These are phyloP conservation scores for Solanum paucissectum DNA, from an alignment of 257 asterid species.

Conservation along the genomic window DNA sequence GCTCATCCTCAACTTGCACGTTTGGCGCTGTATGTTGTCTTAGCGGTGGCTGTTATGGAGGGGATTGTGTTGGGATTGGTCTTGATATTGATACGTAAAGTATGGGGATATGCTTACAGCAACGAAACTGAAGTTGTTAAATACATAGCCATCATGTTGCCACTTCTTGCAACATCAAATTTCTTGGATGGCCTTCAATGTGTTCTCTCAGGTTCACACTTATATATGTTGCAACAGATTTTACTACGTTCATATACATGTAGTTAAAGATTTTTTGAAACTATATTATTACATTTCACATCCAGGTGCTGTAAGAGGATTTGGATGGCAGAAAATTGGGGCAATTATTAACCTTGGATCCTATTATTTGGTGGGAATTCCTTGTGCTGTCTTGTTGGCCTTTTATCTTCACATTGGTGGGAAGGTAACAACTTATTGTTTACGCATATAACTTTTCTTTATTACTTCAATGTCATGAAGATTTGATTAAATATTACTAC, in stretches of 20 bases:
- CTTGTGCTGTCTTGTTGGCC: slow-evolving; percentile 51
- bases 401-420: slow-evolving; percentile 59
- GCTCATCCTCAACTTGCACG: slow-evolving; percentile 55
- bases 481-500: neutral
- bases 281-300: neutral
- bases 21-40: slow-evolving; percentile 44
- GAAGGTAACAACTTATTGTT: slow-evolving; percentile 27
- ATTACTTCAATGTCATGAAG: neutral
- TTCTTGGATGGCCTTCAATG: slow-evolving; percentile 66
- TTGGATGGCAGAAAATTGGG: slow-evolving; percentile 81
- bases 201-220: slow-evolving; percentile 61
- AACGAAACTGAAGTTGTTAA: slow-evolving; percentile 45
- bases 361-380: slow-evolving; percentile 74
- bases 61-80: slow-evolving; percentile 37
- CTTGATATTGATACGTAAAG: slow-evolving; percentile 33
- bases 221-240: neutral
- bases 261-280: neutral
- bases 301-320: slow-evolving; percentile 66
- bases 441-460: neutral
- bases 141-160: slow-evolving; percentile 63
- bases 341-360: slow-evolving; percentile 81
- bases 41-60: slow-evolving; percentile 36
- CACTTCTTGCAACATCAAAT: slow-evolving; percentile 67
- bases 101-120: slow-evolving; percentile 75
- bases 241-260: neutral